A percentile compares a stretch with the other conserved stretches of the same genome.
phyloP scores from a whole-genome alignment of 768 basidiomycete genomes.

The Xerocomus spinulosus region DNA sequence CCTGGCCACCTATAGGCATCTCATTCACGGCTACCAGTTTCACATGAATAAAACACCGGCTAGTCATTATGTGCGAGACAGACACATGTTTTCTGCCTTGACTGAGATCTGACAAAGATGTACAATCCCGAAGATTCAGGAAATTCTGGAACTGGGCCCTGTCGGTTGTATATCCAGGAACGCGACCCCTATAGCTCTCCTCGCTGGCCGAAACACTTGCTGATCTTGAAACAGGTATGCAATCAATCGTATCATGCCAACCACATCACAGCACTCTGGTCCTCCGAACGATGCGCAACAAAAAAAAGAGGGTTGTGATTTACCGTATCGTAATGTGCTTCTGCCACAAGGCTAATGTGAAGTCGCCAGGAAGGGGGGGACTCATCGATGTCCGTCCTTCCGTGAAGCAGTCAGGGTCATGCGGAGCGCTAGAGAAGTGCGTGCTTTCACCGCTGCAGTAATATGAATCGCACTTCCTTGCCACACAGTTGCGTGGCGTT shows the following conservation, averaged over 20 bases:
- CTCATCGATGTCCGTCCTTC: not conserved
- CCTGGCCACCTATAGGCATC: not conserved
- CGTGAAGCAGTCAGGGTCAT: conserved; percentile 13
- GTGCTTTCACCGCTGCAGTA: not conserved
- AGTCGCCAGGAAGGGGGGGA: conserved; percentile 3
- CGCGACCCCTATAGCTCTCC: not conserved
- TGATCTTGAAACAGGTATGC: not conserved
- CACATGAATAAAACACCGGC: not conserved
- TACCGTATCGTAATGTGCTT: conserved; percentile 2
- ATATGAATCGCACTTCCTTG: conserved; percentile 6
- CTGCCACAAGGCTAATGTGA: conserved; percentile 17
- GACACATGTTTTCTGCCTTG: not conserved
- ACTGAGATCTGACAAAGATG: not conserved
- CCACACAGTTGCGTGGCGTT: not conserved
- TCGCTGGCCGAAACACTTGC: not conserved
- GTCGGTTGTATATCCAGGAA: not conserved
- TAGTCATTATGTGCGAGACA: not conserved
- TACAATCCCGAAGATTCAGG: not conserved
- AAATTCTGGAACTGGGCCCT: not conserved
- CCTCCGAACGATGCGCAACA: not conserved
- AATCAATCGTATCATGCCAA: not conserved
- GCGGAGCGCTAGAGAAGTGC: conserved; percentile 1
- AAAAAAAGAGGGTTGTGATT: conserved; percentile 6
- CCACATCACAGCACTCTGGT: not conserved
- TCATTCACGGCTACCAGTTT: not conserved